Evolutionary conservation across 257 asterid species (phyloP), one percentile per base, ranked within the genome.

Genomic region (Plantago major): DNA sequence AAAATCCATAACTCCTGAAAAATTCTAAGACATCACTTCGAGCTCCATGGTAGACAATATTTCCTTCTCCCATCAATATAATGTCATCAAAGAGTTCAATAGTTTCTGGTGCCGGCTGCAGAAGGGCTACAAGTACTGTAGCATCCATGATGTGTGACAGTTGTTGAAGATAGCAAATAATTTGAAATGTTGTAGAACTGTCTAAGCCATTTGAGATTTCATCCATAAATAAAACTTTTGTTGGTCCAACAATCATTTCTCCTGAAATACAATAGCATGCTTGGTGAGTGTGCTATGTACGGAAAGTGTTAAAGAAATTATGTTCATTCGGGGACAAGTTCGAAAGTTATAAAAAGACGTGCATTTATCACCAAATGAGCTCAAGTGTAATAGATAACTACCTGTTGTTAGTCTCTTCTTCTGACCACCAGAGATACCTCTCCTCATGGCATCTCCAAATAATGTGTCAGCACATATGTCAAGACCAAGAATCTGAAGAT

Each of bases 161-260:
- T 37, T 56, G 61, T 56, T 56, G 61, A 56, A 56, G 61, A 44
- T 40, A 56, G 19, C 61, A 33, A 9, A 56, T 40, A 7, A 56
- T 56, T n/a, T 56, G 61, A 56, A 0, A 56, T 15, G 61, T 37
- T 38, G 61, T 56, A 2, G 61, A 56, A 40, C 61, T 56, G 44
- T 56, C 61, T 12, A 56, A 40, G 46, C 61, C 61, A 37, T 56
- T 56, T 10, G 61, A 56, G 42, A 56, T 56, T 56, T 56, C 61
- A 56, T 56, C 61, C 61, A 56, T 56, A 37, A 56, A 56, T 42
- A 55, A 55, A 30, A 44, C 60, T 33, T 55, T 55, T 6, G 60
- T 55, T 55, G 60, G 60, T 55, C 60, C 61, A 56, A 56, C 61
- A 56, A 56, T 56, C 61, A 56, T 56, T 46, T 56, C 61, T 13